Conservation (phyloP, 208 protist species). For the Phytomonas francai region DNA sequence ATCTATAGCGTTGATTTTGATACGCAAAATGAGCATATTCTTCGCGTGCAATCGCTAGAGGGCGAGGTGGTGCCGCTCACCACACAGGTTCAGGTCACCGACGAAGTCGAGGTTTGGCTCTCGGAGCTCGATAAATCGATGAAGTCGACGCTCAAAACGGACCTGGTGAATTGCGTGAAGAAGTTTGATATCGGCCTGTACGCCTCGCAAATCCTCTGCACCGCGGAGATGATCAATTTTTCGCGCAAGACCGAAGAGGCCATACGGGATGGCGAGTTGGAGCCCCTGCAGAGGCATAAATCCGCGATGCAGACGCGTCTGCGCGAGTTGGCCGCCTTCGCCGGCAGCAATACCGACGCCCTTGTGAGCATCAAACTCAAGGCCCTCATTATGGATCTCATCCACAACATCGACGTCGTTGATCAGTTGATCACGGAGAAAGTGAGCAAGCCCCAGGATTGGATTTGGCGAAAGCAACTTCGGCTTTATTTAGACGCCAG, state of each 20-base stretch:
- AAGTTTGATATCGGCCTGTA: conserved; percentile 85
- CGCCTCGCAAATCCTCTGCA: conserved; percentile 93
- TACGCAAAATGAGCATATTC: conserved; percentile 78
- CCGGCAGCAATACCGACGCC: conserved; percentile 71
- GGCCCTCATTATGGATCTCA: conserved; percentile 96
- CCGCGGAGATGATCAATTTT: conserved; percentile 92
- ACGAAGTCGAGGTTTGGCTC: conserved; percentile 95
- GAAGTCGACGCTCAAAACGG: conserved; percentile 85
- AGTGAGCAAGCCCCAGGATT: conserved; percentile 82
- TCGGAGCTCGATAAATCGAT: conserved; percentile 88
- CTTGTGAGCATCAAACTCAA: conserved; percentile 94
- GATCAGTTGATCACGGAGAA: conserved; percentile 76
- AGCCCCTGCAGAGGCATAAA: conserved; percentile 71
- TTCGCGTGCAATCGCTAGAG: conserved; percentile 87
- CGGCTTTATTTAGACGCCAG: conserved; percentile 87
- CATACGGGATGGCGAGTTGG: conserved; percentile 56
- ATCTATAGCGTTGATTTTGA: conserved; percentile 94
- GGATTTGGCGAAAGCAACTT: conserved; percentile 97
- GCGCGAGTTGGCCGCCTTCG: conserved; percentile 71
- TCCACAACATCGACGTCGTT: conserved; percentile 97
- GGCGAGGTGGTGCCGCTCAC: conserved; percentile 91
- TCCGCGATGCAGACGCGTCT: conserved; percentile 72
- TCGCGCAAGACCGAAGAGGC: conserved; percentile 87
- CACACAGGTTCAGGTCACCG: conserved; percentile 88
- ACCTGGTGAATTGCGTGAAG: conserved; percentile 77